These are phyloP conservation scores for Chaetomiaceae sp. DNA, from an alignment of 2,329 filamentous ascomycete species.

Conservation along the genomic window DNA sequence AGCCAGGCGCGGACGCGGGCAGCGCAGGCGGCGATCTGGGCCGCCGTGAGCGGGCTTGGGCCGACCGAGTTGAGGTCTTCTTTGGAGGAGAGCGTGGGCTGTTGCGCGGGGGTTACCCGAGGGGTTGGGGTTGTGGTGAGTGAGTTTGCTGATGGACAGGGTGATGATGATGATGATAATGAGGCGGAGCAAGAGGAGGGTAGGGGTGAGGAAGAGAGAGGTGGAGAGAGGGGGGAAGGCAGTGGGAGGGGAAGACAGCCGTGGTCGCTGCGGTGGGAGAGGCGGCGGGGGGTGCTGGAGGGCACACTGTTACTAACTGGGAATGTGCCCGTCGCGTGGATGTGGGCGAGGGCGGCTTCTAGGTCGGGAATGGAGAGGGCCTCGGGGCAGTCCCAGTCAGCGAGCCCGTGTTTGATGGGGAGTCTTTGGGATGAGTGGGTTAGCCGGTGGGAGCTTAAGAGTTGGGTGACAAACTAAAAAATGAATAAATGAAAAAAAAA, in stretches of 20 bases:
- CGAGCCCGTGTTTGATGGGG: conserved; percentile 55
- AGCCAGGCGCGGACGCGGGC: conserved; percentile 47
- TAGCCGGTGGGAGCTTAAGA: no score
- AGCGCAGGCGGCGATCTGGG: conserved; percentile 38
- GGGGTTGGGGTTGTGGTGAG: conserved; percentile 7
- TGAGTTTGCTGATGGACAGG: conserved; percentile 3
- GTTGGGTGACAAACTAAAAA: no score
- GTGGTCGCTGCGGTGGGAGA: conserved; percentile 29
- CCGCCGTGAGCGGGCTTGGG: conserved; percentile 46
- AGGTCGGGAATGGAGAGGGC: conserved; percentile 70
- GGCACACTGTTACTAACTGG: conserved; percentile 44
- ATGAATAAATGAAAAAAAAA: no score
- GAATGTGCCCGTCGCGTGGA: conserved; percentile 63
- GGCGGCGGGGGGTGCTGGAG: not conserved
- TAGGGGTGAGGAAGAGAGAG: not conserved
- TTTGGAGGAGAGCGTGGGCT: conserved; percentile 50
- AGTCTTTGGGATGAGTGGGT: conserved; percentile 38
- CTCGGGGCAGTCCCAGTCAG: conserved; percentile 90
- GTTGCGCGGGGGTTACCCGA: conserved; percentile 16
- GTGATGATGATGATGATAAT: no score
- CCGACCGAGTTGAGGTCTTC: conserved; percentile 62
- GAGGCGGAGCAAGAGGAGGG: not conserved
- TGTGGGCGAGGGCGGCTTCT: conserved; percentile 61
- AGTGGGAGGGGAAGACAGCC: conserved; percentile 18
- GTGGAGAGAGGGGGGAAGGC: not conserved